Percentiles rank a stretch among this genome's conserved stretches.
phyloP scores from a whole-genome alignment of 345 rosid genomes.

The Lenwebbia sp. region DNA sequence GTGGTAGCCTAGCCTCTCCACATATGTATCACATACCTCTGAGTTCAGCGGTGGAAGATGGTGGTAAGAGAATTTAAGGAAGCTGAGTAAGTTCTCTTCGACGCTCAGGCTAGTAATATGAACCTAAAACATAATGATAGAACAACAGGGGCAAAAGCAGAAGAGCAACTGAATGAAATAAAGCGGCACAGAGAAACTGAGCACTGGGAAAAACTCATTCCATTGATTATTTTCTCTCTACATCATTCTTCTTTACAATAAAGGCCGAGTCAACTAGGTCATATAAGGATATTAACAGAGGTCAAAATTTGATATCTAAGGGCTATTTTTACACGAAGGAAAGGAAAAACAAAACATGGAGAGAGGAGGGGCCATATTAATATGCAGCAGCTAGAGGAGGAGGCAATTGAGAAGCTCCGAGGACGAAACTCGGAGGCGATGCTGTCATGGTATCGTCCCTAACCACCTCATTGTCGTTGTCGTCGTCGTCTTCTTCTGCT shows the following conservation, averaged over 20 bases:
- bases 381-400: constrained; percentile 52
- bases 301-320: constrained; percentile 2
- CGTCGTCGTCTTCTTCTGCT: constrained; percentile 14
- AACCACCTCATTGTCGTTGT: background rate
- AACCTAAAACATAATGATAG: background rate
- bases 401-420: constrained; percentile 17
- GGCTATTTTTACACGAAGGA: background rate
- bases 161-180: background rate
- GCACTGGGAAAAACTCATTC: background rate
- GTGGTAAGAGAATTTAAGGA: background rate
- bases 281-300: background rate
- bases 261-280: background rate
- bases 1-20: background rate
- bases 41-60: background rate
- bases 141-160: background rate
- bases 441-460: constrained; percentile 2
- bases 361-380: constrained; percentile 7
- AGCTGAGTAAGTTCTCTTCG: background rate
- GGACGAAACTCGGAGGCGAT: constrained; percentile 14
- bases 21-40: background rate
- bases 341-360: background rate
- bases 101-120: background rate
- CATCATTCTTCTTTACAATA: background rate
- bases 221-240: background rate
- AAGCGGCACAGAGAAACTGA: background rate